These are phyloP conservation scores for Pilaira anomala DNA, from an alignment of 192 early-diverging fungal species.

Conservation along the genomic window DNA sequence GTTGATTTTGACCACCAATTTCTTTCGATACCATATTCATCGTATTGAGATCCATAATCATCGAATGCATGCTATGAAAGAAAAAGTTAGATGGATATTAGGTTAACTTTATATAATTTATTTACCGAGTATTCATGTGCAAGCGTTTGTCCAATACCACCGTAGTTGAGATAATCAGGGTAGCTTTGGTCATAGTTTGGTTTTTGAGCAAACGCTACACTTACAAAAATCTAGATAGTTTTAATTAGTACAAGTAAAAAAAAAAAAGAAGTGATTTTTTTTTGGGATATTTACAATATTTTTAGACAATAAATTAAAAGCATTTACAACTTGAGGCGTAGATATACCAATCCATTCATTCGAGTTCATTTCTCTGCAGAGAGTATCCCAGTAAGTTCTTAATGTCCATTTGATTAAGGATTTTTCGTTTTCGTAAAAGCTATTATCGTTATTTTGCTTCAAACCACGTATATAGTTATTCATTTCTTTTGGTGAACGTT, in stretches of 20 bases:
- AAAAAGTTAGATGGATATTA: background rate
- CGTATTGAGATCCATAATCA: constrained; percentile 11
- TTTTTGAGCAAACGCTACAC: constrained; percentile 12
- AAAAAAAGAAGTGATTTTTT: background rate
- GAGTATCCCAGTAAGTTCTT: constrained; percentile 12
- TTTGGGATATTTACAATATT: constrained; percentile 1
- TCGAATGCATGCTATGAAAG: constrained; percentile 11
- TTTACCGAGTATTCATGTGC: constrained; percentile 65
- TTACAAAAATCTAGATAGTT: constrained; percentile 13
- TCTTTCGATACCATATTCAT: constrained; percentile 16
- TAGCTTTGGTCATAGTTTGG: constrained; percentile 50
- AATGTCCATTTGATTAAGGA: constrained; percentile 42
- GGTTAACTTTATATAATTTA: background rate
- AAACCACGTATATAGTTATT: background rate
- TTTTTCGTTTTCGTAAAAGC: constrained; percentile 67
- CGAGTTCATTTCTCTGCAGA: constrained; percentile 26
- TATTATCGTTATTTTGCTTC: background rate
- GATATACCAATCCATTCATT: constrained; percentile 9
- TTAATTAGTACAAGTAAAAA: background rate
- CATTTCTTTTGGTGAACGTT: constrained; percentile 6
- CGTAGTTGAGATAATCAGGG: constrained; percentile 65
- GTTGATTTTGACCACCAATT: constrained; percentile 14
- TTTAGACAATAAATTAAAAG: constrained; percentile 18
- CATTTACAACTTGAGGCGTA: constrained; percentile 7
- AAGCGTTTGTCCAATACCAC: constrained; percentile 62